Evolutionary conservation across 306 rosid species (phyloP).

Genomic region (cucumber (Cucumis sativus)): DNA sequence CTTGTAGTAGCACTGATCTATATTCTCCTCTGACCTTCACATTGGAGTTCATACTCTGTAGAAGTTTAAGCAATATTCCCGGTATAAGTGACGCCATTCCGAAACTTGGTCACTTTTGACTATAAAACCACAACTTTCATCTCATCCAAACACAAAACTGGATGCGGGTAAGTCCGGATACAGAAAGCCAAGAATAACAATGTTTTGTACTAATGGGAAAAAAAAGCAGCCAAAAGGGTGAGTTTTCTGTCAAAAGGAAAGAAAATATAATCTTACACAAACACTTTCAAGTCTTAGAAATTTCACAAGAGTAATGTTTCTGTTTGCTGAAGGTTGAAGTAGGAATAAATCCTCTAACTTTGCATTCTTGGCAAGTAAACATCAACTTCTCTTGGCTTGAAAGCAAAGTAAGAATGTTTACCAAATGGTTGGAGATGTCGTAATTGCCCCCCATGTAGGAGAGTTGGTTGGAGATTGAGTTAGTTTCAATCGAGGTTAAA

Average conservation of each 20-base stretch:
- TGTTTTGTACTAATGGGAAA: not conserved
- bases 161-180: not conserved
- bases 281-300: not conserved
- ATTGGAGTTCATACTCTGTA: slow-evolving; percentile 55
- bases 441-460: slow-evolving; percentile 2
- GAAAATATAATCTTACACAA: not conserved
- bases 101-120: not conserved
- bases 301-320: not conserved
- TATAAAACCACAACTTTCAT: slow-evolving; percentile 8
- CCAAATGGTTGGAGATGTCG: slow-evolving; percentile 17
- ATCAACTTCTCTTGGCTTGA: slow-evolving; percentile 43
- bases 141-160: slow-evolving; percentile 10
- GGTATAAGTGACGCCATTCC: slow-evolving; percentile 77
- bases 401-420: slow-evolving; percentile 41
- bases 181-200: not conserved
- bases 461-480: not conserved
- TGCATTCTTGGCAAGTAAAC: slow-evolving; percentile 52
- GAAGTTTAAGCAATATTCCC: slow-evolving; percentile 81
- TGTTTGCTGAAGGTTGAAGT: not conserved
- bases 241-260: slow-evolving; percentile 1
- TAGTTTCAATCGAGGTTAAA: slow-evolving; percentile 7
- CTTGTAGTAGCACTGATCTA: slow-evolving; percentile 76
- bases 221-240: not conserved
- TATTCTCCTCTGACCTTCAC: slow-evolving; percentile 69
- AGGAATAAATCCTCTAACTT: slow-evolving; percentile 28